Percentiles rank a stretch among this genome's conserved stretches.
Evolutionary conservation across 805 yeast genomes (phyloP).

Genomic region (Dipodascus geniculatus): DNA sequence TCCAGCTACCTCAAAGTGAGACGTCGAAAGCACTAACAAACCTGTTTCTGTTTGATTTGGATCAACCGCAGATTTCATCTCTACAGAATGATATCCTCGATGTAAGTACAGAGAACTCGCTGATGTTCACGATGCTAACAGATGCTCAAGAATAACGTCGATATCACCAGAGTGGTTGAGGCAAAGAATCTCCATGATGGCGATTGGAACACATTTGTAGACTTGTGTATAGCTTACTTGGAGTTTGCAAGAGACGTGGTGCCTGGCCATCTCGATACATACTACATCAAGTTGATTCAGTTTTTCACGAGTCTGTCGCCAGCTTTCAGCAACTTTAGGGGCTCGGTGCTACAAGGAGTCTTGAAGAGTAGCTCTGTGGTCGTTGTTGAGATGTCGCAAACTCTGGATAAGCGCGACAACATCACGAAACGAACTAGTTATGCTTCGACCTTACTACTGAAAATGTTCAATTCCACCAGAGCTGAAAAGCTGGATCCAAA

Average conservation of each 20-base stretch:
- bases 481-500: slow-evolving; percentile 29
- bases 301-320: slow-evolving; percentile 32
- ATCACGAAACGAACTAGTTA: slow-evolving; percentile 26
- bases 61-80: slow-evolving; percentile 26
- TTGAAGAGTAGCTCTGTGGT: slow-evolving; percentile 7
- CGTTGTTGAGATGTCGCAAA: slow-evolving; percentile 11
- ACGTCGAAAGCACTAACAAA: slow-evolving; percentile 8
- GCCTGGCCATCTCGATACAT: slow-evolving; percentile 38
- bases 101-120: slow-evolving; percentile 10
- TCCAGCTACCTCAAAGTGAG: not conserved
- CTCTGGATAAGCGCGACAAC: slow-evolving; percentile 6
- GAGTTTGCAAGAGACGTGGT: slow-evolving; percentile 37
- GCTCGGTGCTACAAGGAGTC: slow-evolving; percentile 16
- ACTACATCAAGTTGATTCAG: slow-evolving; percentile 41
- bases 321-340: slow-evolving; percentile 25
- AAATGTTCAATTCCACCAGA: slow-evolving; percentile 49
- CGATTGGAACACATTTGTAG: slow-evolving; percentile 36
- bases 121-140: not conserved
- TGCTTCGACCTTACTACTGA: slow-evolving; percentile 42
- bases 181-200: slow-evolving; percentile 23
- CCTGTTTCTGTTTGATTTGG: slow-evolving; percentile 22
- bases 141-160: slow-evolving; percentile 9
- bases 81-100: slow-evolving; percentile 27
- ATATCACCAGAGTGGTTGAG: slow-evolving; percentile 19
- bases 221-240: slow-evolving; percentile 37